Percentiles rank a stretch among this genome's conserved stretches.
These are phyloP conservation scores for Claviceps digitariae DNA, from an alignment of 2,329 filamentous ascomycete genomes.

Conservation along the genomic window DNA sequence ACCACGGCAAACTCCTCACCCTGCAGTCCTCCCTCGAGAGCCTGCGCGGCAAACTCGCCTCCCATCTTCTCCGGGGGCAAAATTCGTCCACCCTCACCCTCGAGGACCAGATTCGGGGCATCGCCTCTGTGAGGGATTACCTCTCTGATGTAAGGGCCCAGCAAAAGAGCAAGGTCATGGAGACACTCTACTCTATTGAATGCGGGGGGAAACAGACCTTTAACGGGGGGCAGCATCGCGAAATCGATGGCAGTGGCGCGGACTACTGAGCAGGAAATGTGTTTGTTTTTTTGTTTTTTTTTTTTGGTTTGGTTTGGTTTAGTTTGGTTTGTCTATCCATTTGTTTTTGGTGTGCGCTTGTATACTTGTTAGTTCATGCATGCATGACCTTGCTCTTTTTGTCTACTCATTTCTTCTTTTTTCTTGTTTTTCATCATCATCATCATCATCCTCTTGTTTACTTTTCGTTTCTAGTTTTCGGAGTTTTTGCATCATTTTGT, in stretches of 20 bases:
- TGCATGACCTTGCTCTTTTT: too few relatives aligned
- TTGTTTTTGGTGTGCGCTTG: too few relatives aligned
- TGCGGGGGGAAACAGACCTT: not conserved
- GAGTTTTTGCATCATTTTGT: too few relatives aligned
- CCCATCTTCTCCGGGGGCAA: constrained; percentile 61
- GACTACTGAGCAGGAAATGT: not conserved
- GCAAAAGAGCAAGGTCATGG: constrained; percentile 74
- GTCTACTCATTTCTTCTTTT: not conserved
- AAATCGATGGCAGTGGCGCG: constrained; percentile 3
- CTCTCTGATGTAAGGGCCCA: constrained; percentile 60
- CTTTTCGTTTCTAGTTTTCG: not conserved
- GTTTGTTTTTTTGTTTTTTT: not conserved
- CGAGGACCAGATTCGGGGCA: constrained; percentile 71
- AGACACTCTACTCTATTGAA: constrained; percentile 39
- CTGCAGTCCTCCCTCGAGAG: constrained; percentile 79
- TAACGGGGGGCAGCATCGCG: not conserved
- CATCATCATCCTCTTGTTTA: not conserved
- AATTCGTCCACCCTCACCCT: constrained; percentile 59
- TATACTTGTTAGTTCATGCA: too few relatives aligned
- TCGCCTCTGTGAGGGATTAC: constrained; percentile 68
- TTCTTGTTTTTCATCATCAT: too few relatives aligned
- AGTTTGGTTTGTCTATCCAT: too few relatives aligned
- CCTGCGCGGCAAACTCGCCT: constrained; percentile 71
- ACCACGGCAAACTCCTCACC: constrained; percentile 70
- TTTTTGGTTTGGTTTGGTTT: not conserved